Percentiles rank a stretch among this genome's conserved stretches.
Conservation (phyloP, 2,329 filamentous ascomycete species). For the Aspergillaceae sp. region DNA sequence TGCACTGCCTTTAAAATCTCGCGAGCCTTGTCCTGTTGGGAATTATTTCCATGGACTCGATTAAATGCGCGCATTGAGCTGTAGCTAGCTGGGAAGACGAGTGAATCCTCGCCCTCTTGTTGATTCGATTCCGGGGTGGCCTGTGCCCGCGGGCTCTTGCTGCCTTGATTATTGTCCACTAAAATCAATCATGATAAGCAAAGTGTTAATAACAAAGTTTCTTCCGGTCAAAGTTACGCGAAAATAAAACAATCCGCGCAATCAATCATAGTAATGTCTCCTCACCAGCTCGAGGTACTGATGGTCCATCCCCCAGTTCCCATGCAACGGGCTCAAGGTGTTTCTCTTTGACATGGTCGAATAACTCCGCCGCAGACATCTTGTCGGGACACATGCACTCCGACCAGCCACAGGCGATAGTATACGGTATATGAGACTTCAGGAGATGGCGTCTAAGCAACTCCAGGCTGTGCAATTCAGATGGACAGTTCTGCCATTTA, state of each 20-base stretch:
- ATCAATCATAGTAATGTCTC: conserved; percentile 10
- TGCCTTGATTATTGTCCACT: conserved; percentile 7
- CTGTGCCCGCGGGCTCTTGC: conserved; percentile 16
- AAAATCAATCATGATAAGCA: conserved; percentile 5
- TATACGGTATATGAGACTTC: conserved; percentile 43
- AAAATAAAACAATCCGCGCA: neutral
- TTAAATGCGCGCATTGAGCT: conserved; percentile 33
- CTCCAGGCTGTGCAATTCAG: conserved; percentile 54
- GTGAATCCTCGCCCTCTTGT: conserved; percentile 19
- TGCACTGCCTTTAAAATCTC: conserved; percentile 39
- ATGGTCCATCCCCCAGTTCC: conserved; percentile 53
- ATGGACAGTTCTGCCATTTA: conserved; percentile 48
- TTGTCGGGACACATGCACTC: conserved; percentile 12
- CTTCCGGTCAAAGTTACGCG: neutral
- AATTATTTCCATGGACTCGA: conserved; percentile 34
- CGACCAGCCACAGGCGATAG: conserved; percentile 20
- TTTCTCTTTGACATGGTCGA: conserved; percentile 42
- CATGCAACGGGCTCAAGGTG: conserved; percentile 50
- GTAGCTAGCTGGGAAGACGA: conserved; percentile 30
- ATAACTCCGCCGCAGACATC: conserved; percentile 33
- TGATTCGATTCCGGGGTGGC: conserved; percentile 38
- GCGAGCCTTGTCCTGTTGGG: conserved; percentile 39
- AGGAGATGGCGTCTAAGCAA: conserved; percentile 51
- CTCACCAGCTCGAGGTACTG: conserved; percentile 49
- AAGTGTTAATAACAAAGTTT: conserved; percentile 8